Base-by-base conservation (phyloP, 164 flowering plant genomes). In the Houttuynia cordata region DNA sequence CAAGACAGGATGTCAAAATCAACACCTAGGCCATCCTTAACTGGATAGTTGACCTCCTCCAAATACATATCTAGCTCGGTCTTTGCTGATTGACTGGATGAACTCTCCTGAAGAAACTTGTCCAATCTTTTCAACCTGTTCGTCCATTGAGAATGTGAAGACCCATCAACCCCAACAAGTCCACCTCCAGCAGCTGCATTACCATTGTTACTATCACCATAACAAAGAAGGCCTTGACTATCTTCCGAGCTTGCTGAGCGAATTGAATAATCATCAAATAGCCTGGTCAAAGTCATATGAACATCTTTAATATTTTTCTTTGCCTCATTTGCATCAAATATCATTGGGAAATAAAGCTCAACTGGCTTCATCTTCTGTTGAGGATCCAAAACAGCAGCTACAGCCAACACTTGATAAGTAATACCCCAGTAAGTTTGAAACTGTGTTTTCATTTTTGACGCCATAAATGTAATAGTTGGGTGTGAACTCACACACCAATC, bases 311-410 rank as follows among this genome's bases (percentile, higher is more conserved):
- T 61, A 78, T 79, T 76, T 10, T 51, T 45, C 8, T 65, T 75
- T 52, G 83, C 81, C 50, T 80, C 76, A 24, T 76, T 82, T 12
- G 14, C 49, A 4, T 89, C 91, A 61, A 76, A 89, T 0, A 89
- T 70, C 68, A 75, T 80, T 24, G 76, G 17, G 71, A 89, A 89
- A 53, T 76, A 81, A 71, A 80, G 81, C 64, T 84, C 90, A 23
- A 92, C 79, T 41, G 87, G 79, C 74, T 82, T 83, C 83, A 86
- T 78, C 64, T 87, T 92, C 67, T 77, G 82, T 57, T 91, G 80
- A 23, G 98, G 98, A 73, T 92, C 98, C 89, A 92, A 77, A 18
- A 77, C 84, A 30, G 62, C 62, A 60, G 62, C 8, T 4, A 81
- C 92, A 47, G 87, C 52, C 53, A 63, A 56, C 20, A 63, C 21